Base-by-base conservation (phyloP, 164 flowering plant species). In the Berberis vulgaris region DNA sequence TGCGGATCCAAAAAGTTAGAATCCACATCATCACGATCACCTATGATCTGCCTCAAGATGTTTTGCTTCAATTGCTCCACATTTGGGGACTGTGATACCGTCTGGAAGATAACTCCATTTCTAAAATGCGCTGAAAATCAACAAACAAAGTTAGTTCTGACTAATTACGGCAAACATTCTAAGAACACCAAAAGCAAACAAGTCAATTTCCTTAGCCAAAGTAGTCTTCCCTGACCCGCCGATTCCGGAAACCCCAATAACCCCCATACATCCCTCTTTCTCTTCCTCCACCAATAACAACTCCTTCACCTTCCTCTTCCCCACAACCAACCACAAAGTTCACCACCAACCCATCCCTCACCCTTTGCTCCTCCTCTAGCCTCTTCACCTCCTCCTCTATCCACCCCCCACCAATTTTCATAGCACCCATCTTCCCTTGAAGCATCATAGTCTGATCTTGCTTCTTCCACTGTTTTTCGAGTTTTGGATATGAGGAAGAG, bases 161-260 rank as follows among this genome's bases (percentile, higher is more conserved):
- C 26, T 26, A 26, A 26, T 26, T 26, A 26, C 26, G 26, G 26
- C 26, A 26, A 26, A 0, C 26, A 26, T 26, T 26, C 26, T 26
- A 46, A 46, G 8, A 46, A 46, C 6, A 46, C 11, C 44, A 57
- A 47, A 7, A 6, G 42, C 41, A 9, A 59, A 9, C 39, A 7
- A 49, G 26, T 52, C 1, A 1, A 12, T 49, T 63, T 89, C 87
- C 63, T 63, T 74, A 45, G 82, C 96, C 63, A 89, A 65, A 63
- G 93, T 89, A 13, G 96, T 89, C 61, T 89, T 89, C 43, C 96
- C 96, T 46, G 82, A 79, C 6, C 96, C 96, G 10, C 93, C 93
- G 67, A 86, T 85, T 40, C 96, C 96, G 64, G 57, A 60, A 72
- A 89, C 77, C 62, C 89, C 92, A 54, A 86, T 73, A 40, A 81